A percentile compares a stretch with the other conserved stretches of the same genome.
Conservation (phyloP, 331 rosid genomes). For the Acacia pycnantha region DNA sequence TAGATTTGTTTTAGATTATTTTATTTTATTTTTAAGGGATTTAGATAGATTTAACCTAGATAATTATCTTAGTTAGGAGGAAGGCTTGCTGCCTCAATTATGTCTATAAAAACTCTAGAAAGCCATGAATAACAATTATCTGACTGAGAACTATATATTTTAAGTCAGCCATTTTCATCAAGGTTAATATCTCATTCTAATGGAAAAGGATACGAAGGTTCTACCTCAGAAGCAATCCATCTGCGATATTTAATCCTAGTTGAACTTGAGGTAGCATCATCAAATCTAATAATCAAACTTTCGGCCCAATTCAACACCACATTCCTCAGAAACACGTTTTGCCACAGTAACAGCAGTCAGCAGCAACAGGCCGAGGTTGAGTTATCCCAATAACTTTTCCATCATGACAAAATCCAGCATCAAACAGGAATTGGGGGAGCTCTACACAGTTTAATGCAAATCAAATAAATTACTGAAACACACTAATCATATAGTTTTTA, state of each 20-base stretch:
- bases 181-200: background rate
- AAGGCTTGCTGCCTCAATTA: too few relatives aligned
- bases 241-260: slow-evolving; percentile 87
- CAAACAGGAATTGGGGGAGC: too few relatives aligned
- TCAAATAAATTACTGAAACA: slow-evolving; percentile 3
- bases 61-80: too few relatives aligned
- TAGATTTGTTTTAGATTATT: too few relatives aligned
- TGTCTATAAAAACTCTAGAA: background rate
- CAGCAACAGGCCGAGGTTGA: slow-evolving; percentile 64
- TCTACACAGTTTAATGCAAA: background rate
- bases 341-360: slow-evolving; percentile 58
- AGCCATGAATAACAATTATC: background rate
- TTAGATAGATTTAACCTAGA: too few relatives aligned
- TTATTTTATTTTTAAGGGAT: too few relatives aligned
- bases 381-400: slow-evolving; percentile 53
- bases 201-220: slow-evolving; percentile 13
- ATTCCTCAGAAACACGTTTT: slow-evolving; percentile 86
- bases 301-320: slow-evolving; percentile 68
- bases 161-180: background rate
- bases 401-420: too few relatives aligned
- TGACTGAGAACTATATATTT: too few relatives aligned
- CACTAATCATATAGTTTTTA: background rate
- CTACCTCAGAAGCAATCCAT: slow-evolving; percentile 88
- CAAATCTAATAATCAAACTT: too few relatives aligned
- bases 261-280: too few relatives aligned